Evolutionary conservation across 495 filamentous ascomycete species (phyloP), one percentile per base, ranked within the genome.

Genomic region (Hypoxylon fragiforme): DNA sequence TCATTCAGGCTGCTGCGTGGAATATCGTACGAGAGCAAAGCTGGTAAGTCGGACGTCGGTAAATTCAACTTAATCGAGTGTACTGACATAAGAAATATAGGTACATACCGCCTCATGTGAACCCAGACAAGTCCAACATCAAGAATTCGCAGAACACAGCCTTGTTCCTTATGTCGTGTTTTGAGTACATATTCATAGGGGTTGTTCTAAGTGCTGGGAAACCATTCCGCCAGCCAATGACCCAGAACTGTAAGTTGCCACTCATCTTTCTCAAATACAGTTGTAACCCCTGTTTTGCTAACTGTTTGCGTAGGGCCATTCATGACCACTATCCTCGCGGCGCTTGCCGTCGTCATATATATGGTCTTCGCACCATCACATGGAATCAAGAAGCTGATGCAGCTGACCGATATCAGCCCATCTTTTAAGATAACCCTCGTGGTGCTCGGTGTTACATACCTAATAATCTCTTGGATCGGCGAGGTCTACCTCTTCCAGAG

Each of bases 61-160:
- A 21, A 34, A n/a, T 24, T 16, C 5, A 6, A 21, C 56, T 18
- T 22, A n/a, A 1, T 30, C 40, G 62, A 36, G 66, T 14, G 12
- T 49, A 19, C 50, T 50, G 3, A 56, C 24, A 6, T 11, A 28
- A 13, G 9, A 14, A 22, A 57, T 16, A 4, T 56, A 89, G 86
- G 86, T 97, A 86, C 63, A 84, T 87, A 50, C 88, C 91, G 14
- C 95, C 95, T 2, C 74, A 80, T 13, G 56, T 95, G 22, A 78
- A 90, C 60, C 76, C 77, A 7, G 81, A 92, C 7, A 85, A 91
- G 49, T 86, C 86, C 36, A 94, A 95, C 56, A 83, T 92, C 42
- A 75, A 82, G 47, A 97, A 97, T 62, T 96, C 91, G 9, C 86
- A 97, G 66, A 97, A 97, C 60, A 95, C 91, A 0, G 81, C 86